Evolutionary conservation across 805 yeast species (phyloP).

Genomic region (Maudiozyma saulgeensis): DNA sequence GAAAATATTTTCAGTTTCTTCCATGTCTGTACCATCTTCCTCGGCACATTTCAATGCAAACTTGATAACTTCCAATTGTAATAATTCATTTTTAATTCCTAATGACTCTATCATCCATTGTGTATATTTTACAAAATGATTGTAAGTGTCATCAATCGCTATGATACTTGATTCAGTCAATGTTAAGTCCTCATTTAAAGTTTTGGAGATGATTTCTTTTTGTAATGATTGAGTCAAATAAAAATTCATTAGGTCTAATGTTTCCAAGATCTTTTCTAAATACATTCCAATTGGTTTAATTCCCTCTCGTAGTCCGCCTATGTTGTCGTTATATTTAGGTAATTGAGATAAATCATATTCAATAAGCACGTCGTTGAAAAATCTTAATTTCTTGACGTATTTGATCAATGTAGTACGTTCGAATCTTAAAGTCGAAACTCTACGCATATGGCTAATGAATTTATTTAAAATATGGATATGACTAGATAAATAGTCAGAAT

Average conservation of each 20-base stretch:
- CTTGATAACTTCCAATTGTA: constrained; percentile 24
- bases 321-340: constrained; percentile 1
- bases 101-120: constrained; percentile 30
- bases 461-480: constrained; percentile 26
- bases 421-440: constrained; percentile 23
- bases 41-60: constrained; percentile 25
- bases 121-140: constrained; percentile 27
- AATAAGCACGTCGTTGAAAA: constrained; percentile 21
- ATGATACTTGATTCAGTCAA: constrained; percentile 16
- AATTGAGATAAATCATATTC: background rate
- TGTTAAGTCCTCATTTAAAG: constrained; percentile 21
- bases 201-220: constrained; percentile 28
- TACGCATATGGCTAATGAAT: constrained; percentile 25
- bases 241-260: constrained; percentile 25
- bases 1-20: constrained; percentile 25
- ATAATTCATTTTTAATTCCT: constrained; percentile 10
- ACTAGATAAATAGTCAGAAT: constrained; percentile 20
- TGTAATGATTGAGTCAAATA: constrained; percentile 26
- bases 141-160: constrained; percentile 23
- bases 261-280: constrained; percentile 21
- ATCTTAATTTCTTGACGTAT: constrained; percentile 28
- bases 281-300: constrained; percentile 17
- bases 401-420: constrained; percentile 28
- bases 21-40: constrained; percentile 22
- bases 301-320: constrained; percentile 2